phyloP scores from a whole-genome alignment of 208 protist species.

The Histomonas meleagridis region DNA sequence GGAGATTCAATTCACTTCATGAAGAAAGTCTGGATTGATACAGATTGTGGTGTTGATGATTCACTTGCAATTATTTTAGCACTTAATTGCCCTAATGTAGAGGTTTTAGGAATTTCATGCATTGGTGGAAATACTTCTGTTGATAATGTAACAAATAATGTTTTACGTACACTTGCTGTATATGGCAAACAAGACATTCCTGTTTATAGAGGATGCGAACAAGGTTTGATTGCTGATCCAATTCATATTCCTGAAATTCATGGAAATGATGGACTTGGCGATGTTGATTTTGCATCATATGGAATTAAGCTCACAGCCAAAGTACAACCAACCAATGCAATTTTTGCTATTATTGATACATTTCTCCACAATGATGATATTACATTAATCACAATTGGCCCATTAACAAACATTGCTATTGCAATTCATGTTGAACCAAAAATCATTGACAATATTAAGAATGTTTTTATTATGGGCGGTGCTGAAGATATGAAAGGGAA shows the following conservation, averaged over 20 bases:
- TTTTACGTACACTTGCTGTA: not conserved
- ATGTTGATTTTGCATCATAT: not conserved
- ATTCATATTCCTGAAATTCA: constrained; percentile 27
- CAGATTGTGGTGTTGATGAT: constrained; percentile 19
- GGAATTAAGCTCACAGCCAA: not conserved
- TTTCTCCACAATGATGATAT: not conserved
- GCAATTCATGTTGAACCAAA: not conserved
- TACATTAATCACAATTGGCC: not conserved
- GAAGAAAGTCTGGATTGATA: constrained; percentile 29
- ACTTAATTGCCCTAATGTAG: not conserved
- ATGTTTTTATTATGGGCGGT: not conserved
- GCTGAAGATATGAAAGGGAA: not conserved
- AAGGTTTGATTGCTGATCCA: not conserved
- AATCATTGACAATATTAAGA: not conserved
- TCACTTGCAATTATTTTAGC: not conserved
- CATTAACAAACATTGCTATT: not conserved
- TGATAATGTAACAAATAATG: not conserved
- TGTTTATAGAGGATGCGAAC: not conserved
- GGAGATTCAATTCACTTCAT: no score
- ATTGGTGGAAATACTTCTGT: not conserved
- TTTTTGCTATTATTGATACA: not conserved
- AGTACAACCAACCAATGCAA: not conserved
- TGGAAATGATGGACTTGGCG: not conserved
- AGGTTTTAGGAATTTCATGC: constrained; percentile 26
- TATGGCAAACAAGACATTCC: constrained; percentile 5